A percentile compares a stretch with the other conserved stretches of the same genome.
phyloP scores from a whole-genome alignment of 1,139 yeast genomes.

The Nakaseomyces delphensis region DNA sequence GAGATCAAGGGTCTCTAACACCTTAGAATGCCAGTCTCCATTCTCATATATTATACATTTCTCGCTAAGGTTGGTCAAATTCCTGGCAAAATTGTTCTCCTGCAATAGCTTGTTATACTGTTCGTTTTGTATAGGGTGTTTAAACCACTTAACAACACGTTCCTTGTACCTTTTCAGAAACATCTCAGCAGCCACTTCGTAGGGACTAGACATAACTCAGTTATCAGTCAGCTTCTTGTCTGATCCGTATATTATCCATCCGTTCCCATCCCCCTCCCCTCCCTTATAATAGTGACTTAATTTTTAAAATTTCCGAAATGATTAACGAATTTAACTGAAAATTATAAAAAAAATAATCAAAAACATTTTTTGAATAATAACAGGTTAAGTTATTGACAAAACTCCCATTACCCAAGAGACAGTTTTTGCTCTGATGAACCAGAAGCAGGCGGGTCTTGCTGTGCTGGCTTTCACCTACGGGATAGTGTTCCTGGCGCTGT shows the following conservation, averaged over 20 bases:
- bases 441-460: slow-evolving; percentile 7
- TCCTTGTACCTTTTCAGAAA: slow-evolving; percentile 22
- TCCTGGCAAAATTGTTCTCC: slow-evolving; percentile 22
- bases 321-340: background rate
- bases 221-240: too few relatives aligned
- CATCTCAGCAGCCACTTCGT: slow-evolving; percentile 15
- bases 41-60: slow-evolving; percentile 27
- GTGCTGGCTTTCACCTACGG: slow-evolving; percentile 5
- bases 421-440: slow-evolving; percentile 6
- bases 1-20: slow-evolving; percentile 33
- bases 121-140: slow-evolving; percentile 1
- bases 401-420: background rate
- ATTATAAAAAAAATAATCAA: background rate
- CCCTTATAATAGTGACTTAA: background rate
- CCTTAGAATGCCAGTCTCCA: slow-evolving; percentile 28
- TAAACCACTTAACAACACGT: slow-evolving; percentile 15
- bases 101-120: slow-evolving; percentile 4
- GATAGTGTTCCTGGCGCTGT: background rate
- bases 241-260: too few relatives aligned
- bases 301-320: background rate
- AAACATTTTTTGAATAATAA: too few relatives aligned
- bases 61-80: slow-evolving; percentile 15
- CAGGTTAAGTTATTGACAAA: too few relatives aligned
- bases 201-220: slow-evolving; percentile 1
- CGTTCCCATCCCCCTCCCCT: background rate